Conservation (phyloP, 1,284 basidiomycete genomes). For the Amylostereum chailletii region DNA sequence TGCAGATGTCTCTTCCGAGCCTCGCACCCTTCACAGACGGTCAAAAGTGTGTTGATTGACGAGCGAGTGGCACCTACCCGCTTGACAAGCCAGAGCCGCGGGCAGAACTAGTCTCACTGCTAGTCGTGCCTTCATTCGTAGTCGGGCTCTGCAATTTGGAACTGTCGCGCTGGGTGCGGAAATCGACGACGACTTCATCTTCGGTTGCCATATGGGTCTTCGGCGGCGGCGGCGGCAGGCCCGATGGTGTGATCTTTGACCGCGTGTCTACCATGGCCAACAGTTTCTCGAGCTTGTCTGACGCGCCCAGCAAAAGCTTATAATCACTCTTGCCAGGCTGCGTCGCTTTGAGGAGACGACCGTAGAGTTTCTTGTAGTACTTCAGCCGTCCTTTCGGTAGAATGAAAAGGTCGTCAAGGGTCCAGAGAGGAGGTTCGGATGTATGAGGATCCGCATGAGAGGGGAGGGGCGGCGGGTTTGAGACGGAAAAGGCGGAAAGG, state of each 20-base stretch:
- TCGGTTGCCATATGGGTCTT: conserved; percentile 26
- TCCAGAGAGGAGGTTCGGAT: conserved; percentile 53
- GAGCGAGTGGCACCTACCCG: conserved; percentile 33
- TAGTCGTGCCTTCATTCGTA: conserved; percentile 21
- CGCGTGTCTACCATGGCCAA: conserved; percentile 62
- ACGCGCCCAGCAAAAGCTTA: conserved; percentile 68
- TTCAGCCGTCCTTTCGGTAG: conserved; percentile 79
- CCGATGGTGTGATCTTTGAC: conserved; percentile 21
- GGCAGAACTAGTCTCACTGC: conserved; percentile 40
- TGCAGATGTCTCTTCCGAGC: conserved; percentile 53
- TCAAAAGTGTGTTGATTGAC: background rate
- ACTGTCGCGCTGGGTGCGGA: conserved; percentile 30
- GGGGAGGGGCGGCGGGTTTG: conserved; percentile 50
- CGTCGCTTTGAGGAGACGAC: conserved; percentile 81
- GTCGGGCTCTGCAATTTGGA: conserved; percentile 11
- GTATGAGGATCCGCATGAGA: conserved; percentile 26
- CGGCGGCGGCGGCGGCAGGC: conserved; percentile 15
- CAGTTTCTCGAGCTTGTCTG: conserved; percentile 75
- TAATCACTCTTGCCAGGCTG: conserved; percentile 86
- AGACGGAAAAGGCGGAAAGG: conserved; percentile 61
- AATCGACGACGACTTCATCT: conserved; percentile 48
- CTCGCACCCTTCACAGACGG: conserved; percentile 15
- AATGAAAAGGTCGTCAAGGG: conserved; percentile 81
- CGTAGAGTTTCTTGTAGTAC: conserved; percentile 92
- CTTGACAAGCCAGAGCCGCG: conserved; percentile 41